Conservation (phyloP, 73 alveolate species). For the Urostyla sp. region DNA sequence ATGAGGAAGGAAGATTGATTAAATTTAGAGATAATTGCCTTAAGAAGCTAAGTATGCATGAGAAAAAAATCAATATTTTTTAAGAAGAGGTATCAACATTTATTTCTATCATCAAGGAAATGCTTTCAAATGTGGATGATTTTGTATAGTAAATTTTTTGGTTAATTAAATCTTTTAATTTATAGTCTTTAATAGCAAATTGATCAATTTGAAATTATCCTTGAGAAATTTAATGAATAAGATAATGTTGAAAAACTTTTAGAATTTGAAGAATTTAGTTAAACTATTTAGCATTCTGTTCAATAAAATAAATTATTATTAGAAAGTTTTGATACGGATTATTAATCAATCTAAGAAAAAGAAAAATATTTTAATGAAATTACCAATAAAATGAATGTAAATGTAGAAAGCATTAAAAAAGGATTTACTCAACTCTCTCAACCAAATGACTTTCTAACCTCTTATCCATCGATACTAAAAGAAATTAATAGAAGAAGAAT, state of each 20-base stretch:
- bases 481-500: conserved; percentile 43
- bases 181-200: background rate
- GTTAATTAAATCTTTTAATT: background rate
- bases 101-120: background rate
- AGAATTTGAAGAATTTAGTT: background rate
- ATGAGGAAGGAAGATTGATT: conserved; percentile 15
- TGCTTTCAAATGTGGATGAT: background rate
- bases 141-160: background rate
- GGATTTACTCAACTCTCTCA: background rate
- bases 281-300: background rate
- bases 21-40: conserved; percentile 48
- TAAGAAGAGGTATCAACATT: background rate
- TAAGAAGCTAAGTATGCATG: background rate
- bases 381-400: background rate
- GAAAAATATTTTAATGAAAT: background rate
- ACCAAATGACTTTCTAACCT: conserved; percentile 8
- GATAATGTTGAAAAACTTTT: background rate
- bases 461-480: background rate
- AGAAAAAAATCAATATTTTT: background rate
- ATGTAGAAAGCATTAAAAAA: background rate
- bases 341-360: background rate
- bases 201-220: background rate
- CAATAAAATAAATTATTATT: background rate
- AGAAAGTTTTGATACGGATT: background rate
- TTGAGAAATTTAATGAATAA: background rate